Conservation (phyloP, 2,329 filamentous ascomycete genomes). For the Acrodontium crateriforme region DNA sequence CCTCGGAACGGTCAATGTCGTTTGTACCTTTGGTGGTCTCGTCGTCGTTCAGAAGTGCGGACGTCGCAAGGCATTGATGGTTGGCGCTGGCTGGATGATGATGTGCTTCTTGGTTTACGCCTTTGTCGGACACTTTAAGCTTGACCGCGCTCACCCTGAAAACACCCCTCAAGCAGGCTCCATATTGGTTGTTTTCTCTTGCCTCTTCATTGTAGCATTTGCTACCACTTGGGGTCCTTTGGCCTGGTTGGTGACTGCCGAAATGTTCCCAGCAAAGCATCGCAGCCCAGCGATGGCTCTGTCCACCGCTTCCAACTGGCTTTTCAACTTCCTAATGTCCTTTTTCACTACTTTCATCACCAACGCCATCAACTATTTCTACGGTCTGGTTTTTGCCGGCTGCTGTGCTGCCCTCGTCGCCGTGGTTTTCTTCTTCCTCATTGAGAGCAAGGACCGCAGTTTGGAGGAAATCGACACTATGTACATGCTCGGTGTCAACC, state of each 20-base stretch:
- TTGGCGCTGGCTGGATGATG: slow-evolving; percentile 28
- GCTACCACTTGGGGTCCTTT: slow-evolving; percentile 23
- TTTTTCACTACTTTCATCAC: slow-evolving; percentile 28
- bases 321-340: slow-evolving; percentile 28
- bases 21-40: slow-evolving; percentile 33
- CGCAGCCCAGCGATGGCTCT: slow-evolving; percentile 32
- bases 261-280: slow-evolving; percentile 24
- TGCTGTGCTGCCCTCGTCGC: slow-evolving; percentile 21
- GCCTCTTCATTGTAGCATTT: slow-evolving; percentile 23
- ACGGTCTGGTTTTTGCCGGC: slow-evolving; percentile 26
- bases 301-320: slow-evolving; percentile 32
- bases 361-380: slow-evolving; percentile 24
- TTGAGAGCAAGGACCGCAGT: slow-evolving; percentile 23
- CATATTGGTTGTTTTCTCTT: slow-evolving; percentile 24
- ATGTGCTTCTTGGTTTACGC: slow-evolving; percentile 50
- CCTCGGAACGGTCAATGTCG: slow-evolving; percentile 34
- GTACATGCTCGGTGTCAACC: slow-evolving; percentile 11
- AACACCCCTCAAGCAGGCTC: slow-evolving; percentile 17
- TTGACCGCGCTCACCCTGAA: slow-evolving; percentile 8
- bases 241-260: slow-evolving; percentile 23
- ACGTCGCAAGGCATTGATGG: slow-evolving; percentile 33
- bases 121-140: slow-evolving; percentile 18
- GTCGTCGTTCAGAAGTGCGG: slow-evolving; percentile 37
- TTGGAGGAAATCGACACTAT: slow-evolving; percentile 29
- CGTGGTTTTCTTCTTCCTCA: slow-evolving; percentile 27